These are phyloP conservation scores for Cymbopogon citratus DNA, from an alignment of 176 grass and related monocot species.

Conservation along the genomic window DNA sequence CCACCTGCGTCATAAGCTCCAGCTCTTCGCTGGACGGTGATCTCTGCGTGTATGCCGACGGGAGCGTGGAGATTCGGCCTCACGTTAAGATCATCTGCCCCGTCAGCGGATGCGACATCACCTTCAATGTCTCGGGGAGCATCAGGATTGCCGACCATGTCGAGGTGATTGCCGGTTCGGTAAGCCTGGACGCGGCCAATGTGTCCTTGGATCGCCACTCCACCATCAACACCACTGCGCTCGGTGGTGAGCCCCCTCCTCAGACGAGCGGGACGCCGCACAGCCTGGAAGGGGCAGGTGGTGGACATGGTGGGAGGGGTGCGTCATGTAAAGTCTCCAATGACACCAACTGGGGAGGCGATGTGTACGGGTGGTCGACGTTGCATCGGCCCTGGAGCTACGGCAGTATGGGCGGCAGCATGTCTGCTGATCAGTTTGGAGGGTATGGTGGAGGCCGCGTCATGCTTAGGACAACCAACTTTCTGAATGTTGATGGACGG, in stretches of 20 bases:
- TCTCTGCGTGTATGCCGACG: conserved; percentile 53
- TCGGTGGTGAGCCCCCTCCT: conserved; percentile 55
- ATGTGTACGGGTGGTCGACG: conserved; percentile 84
- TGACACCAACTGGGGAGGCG: conserved; percentile 90
- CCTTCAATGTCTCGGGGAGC: conserved; percentile 51
- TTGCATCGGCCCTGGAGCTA: conserved; percentile 71
- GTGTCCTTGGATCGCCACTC: conserved; percentile 41
- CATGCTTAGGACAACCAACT: conserved; percentile 37
- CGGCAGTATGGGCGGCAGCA: conserved; percentile 73
- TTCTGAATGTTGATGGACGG: conserved; percentile 57
- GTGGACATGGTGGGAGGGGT: conserved; percentile 81
- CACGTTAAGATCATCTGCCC: conserved; percentile 53
- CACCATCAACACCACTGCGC: conserved; percentile 54
- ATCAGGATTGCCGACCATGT: conserved; percentile 40
- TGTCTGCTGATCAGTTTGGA: conserved; percentile 31
- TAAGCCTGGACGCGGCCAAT: conserved; percentile 47
- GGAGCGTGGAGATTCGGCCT: conserved; percentile 46
- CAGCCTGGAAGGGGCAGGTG: conserved; percentile 64
- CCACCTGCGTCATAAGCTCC: conserved; percentile 56
- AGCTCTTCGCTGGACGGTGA: conserved; percentile 39
- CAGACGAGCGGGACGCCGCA: conserved; percentile 93
- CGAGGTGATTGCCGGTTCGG: conserved; percentile 48
- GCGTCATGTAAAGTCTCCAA: conserved; percentile 68
- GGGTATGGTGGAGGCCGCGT: conserved; percentile 79
- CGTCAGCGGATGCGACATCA: conserved; percentile 50